phyloP scores from a whole-genome alignment of 805 yeast genomes.

The Ogataea paradorogensis region DNA sequence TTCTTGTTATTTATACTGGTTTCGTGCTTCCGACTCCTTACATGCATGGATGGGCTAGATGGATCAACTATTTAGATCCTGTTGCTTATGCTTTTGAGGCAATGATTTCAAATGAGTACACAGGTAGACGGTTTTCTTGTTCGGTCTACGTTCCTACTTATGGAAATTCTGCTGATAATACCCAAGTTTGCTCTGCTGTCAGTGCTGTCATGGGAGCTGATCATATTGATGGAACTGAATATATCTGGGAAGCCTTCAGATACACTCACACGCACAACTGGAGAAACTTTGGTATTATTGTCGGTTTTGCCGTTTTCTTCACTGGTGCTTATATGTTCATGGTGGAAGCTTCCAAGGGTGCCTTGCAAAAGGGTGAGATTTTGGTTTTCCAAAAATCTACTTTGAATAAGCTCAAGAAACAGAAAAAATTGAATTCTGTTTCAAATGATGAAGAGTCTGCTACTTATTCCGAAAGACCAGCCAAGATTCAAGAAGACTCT shows the following conservation, averaged over 20 bases:
- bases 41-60: slow-evolving; percentile 60
- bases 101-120: slow-evolving; percentile 56
- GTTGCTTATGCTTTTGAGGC: slow-evolving; percentile 56
- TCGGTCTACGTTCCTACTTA: slow-evolving; percentile 46
- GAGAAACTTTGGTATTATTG: slow-evolving; percentile 74
- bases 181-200: slow-evolving; percentile 37
- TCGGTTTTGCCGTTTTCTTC: slow-evolving; percentile 56
- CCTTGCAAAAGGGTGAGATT: slow-evolving; percentile 70
- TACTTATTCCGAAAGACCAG: slow-evolving; percentile 25
- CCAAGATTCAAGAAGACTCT: slow-evolving; percentile 24
- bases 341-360: slow-evolving; percentile 58
- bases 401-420: slow-evolving; percentile 45
- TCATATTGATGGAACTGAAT: slow-evolving; percentile 57
- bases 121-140: slow-evolving; percentile 45
- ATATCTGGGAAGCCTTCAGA: slow-evolving; percentile 45
- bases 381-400: slow-evolving; percentile 54
- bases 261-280: slow-evolving; percentile 62
- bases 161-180: slow-evolving; percentile 13
- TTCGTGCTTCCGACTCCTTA: slow-evolving; percentile 52
- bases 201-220: slow-evolving; percentile 57
- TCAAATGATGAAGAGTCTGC: slow-evolving; percentile 27
- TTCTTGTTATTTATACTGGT: slow-evolving; percentile 48
- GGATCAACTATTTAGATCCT: slow-evolving; percentile 60
- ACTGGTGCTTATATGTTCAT: slow-evolving; percentile 49
- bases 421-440: slow-evolving; percentile 27